Evolutionary conservation across 2,329 filamentous ascomycete genomes (phyloP), one percentile per base, ranked within the genome.

Genomic region (Ascosphaera acerosa): DNA sequence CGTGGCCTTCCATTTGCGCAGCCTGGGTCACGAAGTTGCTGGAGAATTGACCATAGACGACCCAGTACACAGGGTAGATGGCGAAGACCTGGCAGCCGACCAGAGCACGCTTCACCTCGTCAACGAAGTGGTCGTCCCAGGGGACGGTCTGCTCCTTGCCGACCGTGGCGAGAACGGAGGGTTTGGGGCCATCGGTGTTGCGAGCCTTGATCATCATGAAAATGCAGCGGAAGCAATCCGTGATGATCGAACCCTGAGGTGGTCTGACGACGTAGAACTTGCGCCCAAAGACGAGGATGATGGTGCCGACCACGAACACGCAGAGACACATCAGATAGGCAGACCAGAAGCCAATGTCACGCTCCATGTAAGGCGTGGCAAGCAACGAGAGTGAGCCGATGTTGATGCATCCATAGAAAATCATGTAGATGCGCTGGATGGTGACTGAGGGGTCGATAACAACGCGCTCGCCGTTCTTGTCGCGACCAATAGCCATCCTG

Each of bases 321-420:
- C 58, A 59, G 38, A 71, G 62, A 30, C 64, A 62, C 22, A 75
- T 48, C 10, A 70, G 49, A 41, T 62, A 78, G 2, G 68, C 71
- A 1, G 60, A 60, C 61, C 70, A 64, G 50, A 76, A 80, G 3
- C 67, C 69, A 34, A 69, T 49, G 41, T 70, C 61, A 35, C 62
- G 54, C 47, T 81, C 75, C 54, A 77, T 62, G 44, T 67, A 70
- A 1, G 66, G 66, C 1, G 69, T 77, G 4, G 64, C 68, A 40
- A 78, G 60, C 33, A 66, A 55, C 0, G 66, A 74, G 4, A 81
- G 55, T 2, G 69, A 65, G n/a, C 73, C 75, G 10, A 80, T 40
- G 49, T 80, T 78, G 44, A 78, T 76, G 50, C 66, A 72, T 47
- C 62, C 59, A 51, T 77, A 77, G 54, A 76, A 77, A 44, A 76